phyloP scores from a whole-genome alignment of 139 green algal genomes.

The Tetradesmus lagerheimii region DNA sequence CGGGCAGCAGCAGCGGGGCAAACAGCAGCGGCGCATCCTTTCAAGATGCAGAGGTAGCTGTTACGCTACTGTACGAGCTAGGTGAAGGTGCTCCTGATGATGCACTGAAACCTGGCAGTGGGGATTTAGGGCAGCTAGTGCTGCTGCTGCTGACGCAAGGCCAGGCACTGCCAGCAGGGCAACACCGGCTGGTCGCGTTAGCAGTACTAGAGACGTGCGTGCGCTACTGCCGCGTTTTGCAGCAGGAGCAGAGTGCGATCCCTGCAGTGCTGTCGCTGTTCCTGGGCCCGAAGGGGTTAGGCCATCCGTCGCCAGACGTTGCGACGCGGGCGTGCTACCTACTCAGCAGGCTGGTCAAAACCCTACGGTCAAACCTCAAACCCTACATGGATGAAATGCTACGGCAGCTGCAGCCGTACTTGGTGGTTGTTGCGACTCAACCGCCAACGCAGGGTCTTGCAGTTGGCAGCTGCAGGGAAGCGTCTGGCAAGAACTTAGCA shows the following conservation, averaged over 20 bases:
- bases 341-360: slow-evolving; percentile 83
- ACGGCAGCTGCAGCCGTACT: slow-evolving; percentile 68
- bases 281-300: slow-evolving; percentile 71
- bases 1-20: slow-evolving; percentile 1
- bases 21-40: slow-evolving; percentile 3
- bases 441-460: slow-evolving; percentile 52
- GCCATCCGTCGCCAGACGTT: slow-evolving; percentile 66
- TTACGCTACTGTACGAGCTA: slow-evolving; percentile 87
- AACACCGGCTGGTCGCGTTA: slow-evolving; percentile 83
- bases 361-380: slow-evolving; percentile 69
- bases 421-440: slow-evolving; percentile 72
- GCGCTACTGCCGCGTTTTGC: slow-evolving; percentile 66
- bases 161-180: slow-evolving; percentile 47
- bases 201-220: slow-evolving; percentile 82
- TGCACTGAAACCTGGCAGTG: slow-evolving; percentile 67
- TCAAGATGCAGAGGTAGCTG: slow-evolving; percentile 82
- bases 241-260: slow-evolving; percentile 60
- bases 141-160: slow-evolving; percentile 65
- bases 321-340: slow-evolving; percentile 84
- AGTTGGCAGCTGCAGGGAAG: not conserved
- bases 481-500: not conserved
- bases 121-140: slow-evolving; percentile 71
- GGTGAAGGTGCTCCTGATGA: slow-evolving; percentile 85
- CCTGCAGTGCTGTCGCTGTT: slow-evolving; percentile 66
- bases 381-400: slow-evolving; percentile 71